Evolutionary conservation across 768 basidiomycete species (phyloP).

Genomic region (Pulveroboletus sp.): DNA sequence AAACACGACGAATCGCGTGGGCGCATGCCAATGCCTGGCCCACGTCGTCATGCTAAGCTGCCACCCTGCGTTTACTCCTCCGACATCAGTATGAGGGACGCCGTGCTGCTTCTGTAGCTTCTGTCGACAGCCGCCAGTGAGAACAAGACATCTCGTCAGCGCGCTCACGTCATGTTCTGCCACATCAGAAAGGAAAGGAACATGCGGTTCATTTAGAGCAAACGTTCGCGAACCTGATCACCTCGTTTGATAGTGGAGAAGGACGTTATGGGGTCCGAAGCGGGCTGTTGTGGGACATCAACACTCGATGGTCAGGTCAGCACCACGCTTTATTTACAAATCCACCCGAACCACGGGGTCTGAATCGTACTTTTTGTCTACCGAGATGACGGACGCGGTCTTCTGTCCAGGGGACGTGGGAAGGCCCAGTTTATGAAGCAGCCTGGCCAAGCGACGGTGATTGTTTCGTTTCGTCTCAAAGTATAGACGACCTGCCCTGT

Average conservation of each 20-base stretch:
- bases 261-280: constrained; percentile 27
- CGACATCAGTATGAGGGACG: neutral
- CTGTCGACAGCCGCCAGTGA: neutral
- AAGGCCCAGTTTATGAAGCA: neutral
- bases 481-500: neutral
- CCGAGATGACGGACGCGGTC: neutral
- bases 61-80: neutral
- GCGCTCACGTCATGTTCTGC: constrained; percentile 1
- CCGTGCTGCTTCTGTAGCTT: constrained; percentile 2
- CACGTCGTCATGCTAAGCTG: constrained; percentile 1
- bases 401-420: neutral
- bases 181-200: constrained; percentile 6
- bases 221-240: constrained; percentile 10
- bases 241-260: constrained; percentile 15
- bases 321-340: constrained; percentile 4
- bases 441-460: neutral
- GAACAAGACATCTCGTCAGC: neutral
- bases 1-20: constrained; percentile 8
- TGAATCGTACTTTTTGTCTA: neutral
- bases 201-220: constrained; percentile 1
- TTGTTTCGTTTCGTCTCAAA: neutral
- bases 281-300: constrained; percentile 10
- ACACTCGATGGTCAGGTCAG: neutral
- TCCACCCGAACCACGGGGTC: constrained; percentile 2
- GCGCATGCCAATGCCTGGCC: constrained; percentile 1